Evolutionary conservation across 345 rosid genomes (phyloP), one percentile per base, ranked within the genome.

Genomic region (Aurinia saxatilis): DNA sequence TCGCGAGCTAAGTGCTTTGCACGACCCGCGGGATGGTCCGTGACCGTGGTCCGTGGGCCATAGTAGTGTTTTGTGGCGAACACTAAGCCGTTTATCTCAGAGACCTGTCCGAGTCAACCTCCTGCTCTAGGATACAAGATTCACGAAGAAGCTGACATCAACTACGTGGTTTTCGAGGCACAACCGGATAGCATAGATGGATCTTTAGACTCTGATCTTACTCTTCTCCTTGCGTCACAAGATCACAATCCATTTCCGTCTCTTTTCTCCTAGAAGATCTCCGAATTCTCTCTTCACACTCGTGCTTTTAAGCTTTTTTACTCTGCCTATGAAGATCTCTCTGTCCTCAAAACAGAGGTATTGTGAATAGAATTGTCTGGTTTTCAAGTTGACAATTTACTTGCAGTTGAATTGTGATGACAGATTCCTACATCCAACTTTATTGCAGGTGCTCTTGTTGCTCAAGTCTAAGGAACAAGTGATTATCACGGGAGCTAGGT

Each of bases 221-320:
- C 66, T 56, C 50, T 51, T 18, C 63, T 60, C 54, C 12, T 44
- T 21, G 46, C 8, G 8, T 2, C 52, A 25, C 10, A 37, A 6
- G 11, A 46, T 29, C 25, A 69, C 0, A 49, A 78, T 11, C 72
- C 58, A 29, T 73, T 82, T 41, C 75, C 63, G 2, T 87, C 78
- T 68, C 68, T 83, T 14, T 63, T 65, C 73, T 73, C 84, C 39
- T 29, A 65, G 39, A 39, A 44, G 21, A 55, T 29, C 13, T 57
- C 79, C 2, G 52, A 78, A 5, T 78, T 76, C 78, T 73, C 72
- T 58, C 29, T 90, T 31, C 76, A 69, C 50, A 42, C 57, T 38
- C 52, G 60, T 34, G 83, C 86, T 25, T 51, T 72, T 5, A 0
- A 65, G 38, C 84, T 74, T 18, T 90, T 87, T 48, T 2, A 1